Percentiles rank a stretch among this genome's conserved stretches.
phyloP scores from a whole-genome alignment of 768 basidiomycete species.

The Macrolepiota fuliginosa region DNA sequence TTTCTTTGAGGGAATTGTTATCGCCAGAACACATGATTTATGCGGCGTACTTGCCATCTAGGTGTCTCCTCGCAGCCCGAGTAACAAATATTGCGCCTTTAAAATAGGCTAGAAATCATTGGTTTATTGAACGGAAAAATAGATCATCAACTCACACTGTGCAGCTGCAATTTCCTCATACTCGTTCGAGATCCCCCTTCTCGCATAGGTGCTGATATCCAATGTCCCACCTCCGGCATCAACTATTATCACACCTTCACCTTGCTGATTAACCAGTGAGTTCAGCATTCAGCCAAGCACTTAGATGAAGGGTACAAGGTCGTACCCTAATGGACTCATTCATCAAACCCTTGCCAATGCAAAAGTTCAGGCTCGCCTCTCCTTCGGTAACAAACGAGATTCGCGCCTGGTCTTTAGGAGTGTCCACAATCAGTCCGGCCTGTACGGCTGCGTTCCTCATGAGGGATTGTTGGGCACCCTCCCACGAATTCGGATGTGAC shows the following conservation, averaged over 20 bases:
- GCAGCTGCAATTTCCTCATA: constrained; percentile 42
- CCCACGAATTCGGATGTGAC: constrained; percentile 56
- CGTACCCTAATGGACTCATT: constrained; percentile 13
- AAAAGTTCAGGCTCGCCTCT: constrained; percentile 54
- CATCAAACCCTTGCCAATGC: constrained; percentile 20
- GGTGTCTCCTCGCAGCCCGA: constrained; percentile 30
- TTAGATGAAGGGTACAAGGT: neutral
- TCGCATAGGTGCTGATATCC: constrained; percentile 53
- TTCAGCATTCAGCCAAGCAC: neutral
- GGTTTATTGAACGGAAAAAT: neutral
- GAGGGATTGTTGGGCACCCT: constrained; percentile 45
- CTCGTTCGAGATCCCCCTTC: constrained; percentile 19
- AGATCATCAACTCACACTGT: constrained; percentile 25
- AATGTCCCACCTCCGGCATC: constrained; percentile 63
- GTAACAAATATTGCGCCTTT: constrained; percentile 46
- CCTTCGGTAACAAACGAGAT: constrained; percentile 53
- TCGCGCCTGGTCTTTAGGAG: constrained; percentile 29
- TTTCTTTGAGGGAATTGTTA: neutral
- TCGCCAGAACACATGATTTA: neutral
- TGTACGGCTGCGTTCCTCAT: constrained; percentile 45
- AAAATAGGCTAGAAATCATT: constrained; percentile 31
- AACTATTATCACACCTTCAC: constrained; percentile 48
- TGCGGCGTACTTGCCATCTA: constrained; percentile 28
- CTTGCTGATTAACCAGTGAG: constrained; percentile 26
- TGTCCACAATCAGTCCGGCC: constrained; percentile 42